Base-by-base conservation (phyloP, 768 basidiomycete species). In the Rhodosporidiobolus odoratus region DNA sequence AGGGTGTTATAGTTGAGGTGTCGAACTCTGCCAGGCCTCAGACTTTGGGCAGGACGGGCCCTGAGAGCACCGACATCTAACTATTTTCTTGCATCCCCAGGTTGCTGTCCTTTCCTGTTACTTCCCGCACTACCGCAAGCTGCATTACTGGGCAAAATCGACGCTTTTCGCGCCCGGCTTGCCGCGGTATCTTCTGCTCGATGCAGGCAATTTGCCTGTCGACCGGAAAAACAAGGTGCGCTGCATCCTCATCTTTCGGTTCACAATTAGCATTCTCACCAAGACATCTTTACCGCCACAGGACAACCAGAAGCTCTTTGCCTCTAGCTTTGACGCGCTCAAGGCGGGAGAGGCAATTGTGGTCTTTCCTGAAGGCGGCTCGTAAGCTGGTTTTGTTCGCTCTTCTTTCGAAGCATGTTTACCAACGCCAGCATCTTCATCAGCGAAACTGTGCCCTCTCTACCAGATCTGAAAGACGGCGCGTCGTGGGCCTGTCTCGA, bases 161-260 rank as follows among this genome's bases (percentile, higher is more conserved):
- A 80, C 86, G 57, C 82, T 99, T 54, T 98, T 95, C 79, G 84
- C 81, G 25, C 89, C 96, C 78, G 91, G 91, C 4, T 79, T 86
- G 16, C 81, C 88, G 66, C 84, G 84, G 35, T 87, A 86, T 73
- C 84, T 98, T 68, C 83, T 98, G 15, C 85, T 85, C 62, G 89
- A 89, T 70, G 89, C 95, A 3, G 94, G 96, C n/a, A 96, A 96
- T 79, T 94, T 99, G 73, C 93, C 95, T 32, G 95, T 98, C 43
- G 94, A 96, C 80, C 86, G 96, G 69, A 93, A 91, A 81, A 90
- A 86, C 70, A 92, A 78, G 67, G 73, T 71, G 9, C 12, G 65
- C 25, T 32, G 43, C 8, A 7, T 30, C 16, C 27, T 34, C 2
- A 8, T 25, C 37, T 21, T 27, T 54, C 23, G 21, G n/a, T n/a